These are phyloP conservation scores for Pueraria montana DNA, from an alignment of 306 rosid genomes.

Conservation along the genomic window DNA sequence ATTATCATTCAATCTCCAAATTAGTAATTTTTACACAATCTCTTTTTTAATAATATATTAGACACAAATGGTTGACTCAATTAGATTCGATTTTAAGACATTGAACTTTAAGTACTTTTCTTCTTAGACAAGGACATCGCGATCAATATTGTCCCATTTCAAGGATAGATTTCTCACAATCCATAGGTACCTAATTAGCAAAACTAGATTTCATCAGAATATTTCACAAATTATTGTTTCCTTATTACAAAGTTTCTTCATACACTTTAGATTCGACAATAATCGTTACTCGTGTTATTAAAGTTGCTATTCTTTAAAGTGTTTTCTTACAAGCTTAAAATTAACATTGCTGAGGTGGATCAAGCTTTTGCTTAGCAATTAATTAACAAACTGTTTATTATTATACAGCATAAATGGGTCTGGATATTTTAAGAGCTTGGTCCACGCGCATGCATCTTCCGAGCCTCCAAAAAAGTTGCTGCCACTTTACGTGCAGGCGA, in stretches of 20 bases:
- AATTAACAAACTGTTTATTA: neutral
- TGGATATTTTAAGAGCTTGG: constrained; percentile 21
- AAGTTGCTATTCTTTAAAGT: neutral
- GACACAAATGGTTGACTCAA: constrained; percentile 19
- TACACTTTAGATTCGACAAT: neutral
- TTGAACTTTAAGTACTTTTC: neutral
- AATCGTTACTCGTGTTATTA: neutral
- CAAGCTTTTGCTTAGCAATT: neutral
- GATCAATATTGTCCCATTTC: constrained; percentile 4
- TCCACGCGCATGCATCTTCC: constrained; percentile 41
- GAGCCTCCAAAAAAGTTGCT: constrained; percentile 33
- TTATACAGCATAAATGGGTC: neutral
- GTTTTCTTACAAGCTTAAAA: neutral
- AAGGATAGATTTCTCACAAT: neutral
- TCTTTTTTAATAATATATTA: neutral
- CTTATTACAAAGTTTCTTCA: neutral
- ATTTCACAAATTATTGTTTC: neutral
- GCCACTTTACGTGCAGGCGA: constrained; percentile 47
- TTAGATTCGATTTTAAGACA: constrained; percentile 20
- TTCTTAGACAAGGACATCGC: neutral
- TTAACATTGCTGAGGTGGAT: constrained; percentile 4
- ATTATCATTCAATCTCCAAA: constrained; percentile 15
- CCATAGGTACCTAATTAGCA: neutral
- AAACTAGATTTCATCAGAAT: neutral
- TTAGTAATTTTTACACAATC: neutral